phyloP scores from a whole-genome alignment of 2,329 filamentous ascomycete genomes.

The Setomelanomma holmii region DNA sequence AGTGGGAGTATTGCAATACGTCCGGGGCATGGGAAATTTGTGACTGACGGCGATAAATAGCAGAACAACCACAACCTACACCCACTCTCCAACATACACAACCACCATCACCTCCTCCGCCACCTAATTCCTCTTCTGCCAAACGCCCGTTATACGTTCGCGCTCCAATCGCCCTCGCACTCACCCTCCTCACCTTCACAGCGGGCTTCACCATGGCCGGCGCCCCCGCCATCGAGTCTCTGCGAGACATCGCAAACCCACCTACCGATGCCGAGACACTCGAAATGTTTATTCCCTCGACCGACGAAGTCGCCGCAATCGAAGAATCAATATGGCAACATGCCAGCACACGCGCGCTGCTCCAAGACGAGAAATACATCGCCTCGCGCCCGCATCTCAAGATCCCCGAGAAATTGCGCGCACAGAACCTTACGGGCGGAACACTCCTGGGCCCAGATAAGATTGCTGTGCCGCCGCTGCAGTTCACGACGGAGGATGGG shows the following conservation, averaged over 20 bases:
- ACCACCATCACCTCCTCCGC: constrained; percentile 8
- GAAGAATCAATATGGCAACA: constrained; percentile 78
- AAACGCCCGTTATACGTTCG: constrained; percentile 39
- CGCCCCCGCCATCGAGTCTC: constrained; percentile 59
- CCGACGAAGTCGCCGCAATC: constrained; percentile 62
- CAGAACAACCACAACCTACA: not conserved
- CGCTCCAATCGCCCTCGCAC: constrained; percentile 55
- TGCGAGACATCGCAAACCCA: constrained; percentile 60
- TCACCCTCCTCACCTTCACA: constrained; percentile 57
- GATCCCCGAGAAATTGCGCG: constrained; percentile 73
- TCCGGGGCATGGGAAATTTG: not conserved
- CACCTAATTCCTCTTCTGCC: constrained; percentile 10
- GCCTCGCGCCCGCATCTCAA: constrained; percentile 89
- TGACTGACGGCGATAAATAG: not conserved
- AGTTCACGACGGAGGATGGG: constrained; percentile 70
- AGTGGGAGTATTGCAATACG: too few relatives aligned
- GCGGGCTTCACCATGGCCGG: constrained; percentile 66
- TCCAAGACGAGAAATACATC: constrained; percentile 68
- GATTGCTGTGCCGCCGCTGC: constrained; percentile 81
- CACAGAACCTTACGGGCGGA: constrained; percentile 81
- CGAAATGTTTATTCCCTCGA: constrained; percentile 66
- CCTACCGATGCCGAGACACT: constrained; percentile 78
- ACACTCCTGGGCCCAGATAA: constrained; percentile 76
- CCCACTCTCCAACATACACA: constrained; percentile 7
- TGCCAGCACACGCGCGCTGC: constrained; percentile 74